Evolutionary conservation across 1,139 yeast genomes (phyloP).

Genomic region (Suhomyces coccinellae): DNA sequence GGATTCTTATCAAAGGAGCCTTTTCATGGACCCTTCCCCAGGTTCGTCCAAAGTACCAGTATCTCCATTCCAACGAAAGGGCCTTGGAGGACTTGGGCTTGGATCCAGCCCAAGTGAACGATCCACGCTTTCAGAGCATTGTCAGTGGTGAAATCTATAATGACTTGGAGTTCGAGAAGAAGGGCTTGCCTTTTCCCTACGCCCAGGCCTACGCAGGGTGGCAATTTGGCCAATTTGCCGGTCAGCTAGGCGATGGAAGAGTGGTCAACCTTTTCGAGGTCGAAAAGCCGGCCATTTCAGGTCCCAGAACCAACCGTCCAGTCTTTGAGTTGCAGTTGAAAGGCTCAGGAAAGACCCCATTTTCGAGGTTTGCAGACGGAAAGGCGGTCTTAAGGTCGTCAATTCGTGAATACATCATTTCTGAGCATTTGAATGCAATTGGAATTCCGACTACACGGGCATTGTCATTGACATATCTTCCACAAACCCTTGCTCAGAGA

Average conservation of each 20-base stretch:
- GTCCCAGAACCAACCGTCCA: slow-evolving; percentile 24
- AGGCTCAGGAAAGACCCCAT: slow-evolving; percentile 92
- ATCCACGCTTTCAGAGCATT: slow-evolving; percentile 51
- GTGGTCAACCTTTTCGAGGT: slow-evolving; percentile 80
- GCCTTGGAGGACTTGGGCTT: slow-evolving; percentile 67
- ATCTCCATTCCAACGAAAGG: slow-evolving; percentile 57
- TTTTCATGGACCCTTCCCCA: slow-evolving; percentile 74
- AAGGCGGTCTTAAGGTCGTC: slow-evolving; percentile 89
- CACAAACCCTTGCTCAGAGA: slow-evolving; percentile 75
- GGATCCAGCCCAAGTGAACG: slow-evolving; percentile 36
- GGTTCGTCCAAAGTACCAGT: slow-evolving; percentile 51
- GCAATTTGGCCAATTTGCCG: slow-evolving; percentile 96
- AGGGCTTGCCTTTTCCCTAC: slow-evolving; percentile 67
- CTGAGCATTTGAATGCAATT: slow-evolving; percentile 77
- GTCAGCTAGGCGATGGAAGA: slow-evolving; percentile 95
- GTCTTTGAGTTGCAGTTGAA: slow-evolving; percentile 75
- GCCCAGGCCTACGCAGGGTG: slow-evolving; percentile 94
- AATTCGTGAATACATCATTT: slow-evolving; percentile 81
- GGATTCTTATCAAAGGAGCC: slow-evolving; percentile 63
- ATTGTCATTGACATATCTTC: slow-evolving; percentile 66
- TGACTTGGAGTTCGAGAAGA: slow-evolving; percentile 29
- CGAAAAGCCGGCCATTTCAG: slow-evolving; percentile 18
- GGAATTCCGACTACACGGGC: slow-evolving; percentile 91
- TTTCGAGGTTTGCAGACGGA: slow-evolving; percentile 93
- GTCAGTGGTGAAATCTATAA: slow-evolving; percentile 60